Conservation (phyloP, 176 grass and related monocot species). For the Cenchrus purpureus region DNA sequence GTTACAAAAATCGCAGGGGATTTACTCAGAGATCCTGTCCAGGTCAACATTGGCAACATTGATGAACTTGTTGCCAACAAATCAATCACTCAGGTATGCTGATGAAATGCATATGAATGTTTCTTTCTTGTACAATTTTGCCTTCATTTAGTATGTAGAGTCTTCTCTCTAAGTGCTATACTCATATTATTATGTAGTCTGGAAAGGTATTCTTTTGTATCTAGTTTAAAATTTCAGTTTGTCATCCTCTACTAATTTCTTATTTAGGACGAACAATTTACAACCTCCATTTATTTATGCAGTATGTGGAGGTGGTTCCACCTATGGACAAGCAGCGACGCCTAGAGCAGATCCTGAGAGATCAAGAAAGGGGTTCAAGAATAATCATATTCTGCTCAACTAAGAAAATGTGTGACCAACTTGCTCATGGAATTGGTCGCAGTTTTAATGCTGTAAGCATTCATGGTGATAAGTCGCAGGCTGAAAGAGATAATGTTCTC, state of each 20-base stretch:
- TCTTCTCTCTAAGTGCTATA: not conserved
- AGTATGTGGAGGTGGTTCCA: conserved; percentile 89
- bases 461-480: conserved; percentile 91
- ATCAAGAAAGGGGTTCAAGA: conserved; percentile 90
- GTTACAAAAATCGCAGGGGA: conserved; percentile 95
- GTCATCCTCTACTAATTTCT: conserved; percentile 22
- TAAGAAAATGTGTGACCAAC: conserved; percentile 89
- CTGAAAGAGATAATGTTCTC: conserved; percentile 86
- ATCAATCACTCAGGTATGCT: conserved; percentile 88
- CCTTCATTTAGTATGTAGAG: not conserved
- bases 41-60: conserved; percentile 93
- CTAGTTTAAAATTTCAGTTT: conserved; percentile 2
- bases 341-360: conserved; percentile 95
- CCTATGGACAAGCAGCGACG: conserved; percentile 84
- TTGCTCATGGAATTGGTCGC: conserved; percentile 77
- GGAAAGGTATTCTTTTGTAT: conserved; percentile 27
- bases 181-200: conserved; percentile 6
- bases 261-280: conserved; percentile 33
- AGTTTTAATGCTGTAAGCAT: conserved; percentile 86
- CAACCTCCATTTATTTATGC: conserved; percentile 19
- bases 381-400: conserved; percentile 97
- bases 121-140: conserved; percentile 13
- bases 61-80: conserved; percentile 97
- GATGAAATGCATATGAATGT: conserved; percentile 12
- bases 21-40: conserved; percentile 88